Conservation (phyloP, 148 eudicot species). For the Vaccinium vitisidaea region DNA sequence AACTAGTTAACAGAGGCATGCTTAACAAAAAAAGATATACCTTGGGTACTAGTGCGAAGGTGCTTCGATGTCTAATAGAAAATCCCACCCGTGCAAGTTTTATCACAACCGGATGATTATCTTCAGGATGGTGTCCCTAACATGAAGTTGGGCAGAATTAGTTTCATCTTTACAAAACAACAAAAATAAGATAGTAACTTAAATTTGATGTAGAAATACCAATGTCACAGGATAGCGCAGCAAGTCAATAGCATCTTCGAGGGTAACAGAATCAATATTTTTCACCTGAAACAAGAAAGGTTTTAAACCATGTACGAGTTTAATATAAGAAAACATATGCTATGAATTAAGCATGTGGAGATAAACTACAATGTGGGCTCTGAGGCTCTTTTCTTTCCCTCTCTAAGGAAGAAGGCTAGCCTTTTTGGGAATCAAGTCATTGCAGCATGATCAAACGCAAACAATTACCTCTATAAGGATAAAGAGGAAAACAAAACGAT, state of each 20-base stretch:
- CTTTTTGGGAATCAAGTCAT: neutral
- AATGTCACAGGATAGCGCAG: constrained; percentile 75
- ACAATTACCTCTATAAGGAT: neutral
- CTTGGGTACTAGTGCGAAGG: constrained; percentile 71
- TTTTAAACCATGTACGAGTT: neutral
- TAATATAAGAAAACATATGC: neutral
- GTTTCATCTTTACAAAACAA: neutral
- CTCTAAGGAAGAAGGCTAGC: neutral
- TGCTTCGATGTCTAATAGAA: constrained; percentile 66
- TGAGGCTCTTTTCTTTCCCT: neutral
- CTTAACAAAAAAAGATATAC: constrained; percentile 30
- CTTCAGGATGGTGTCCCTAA: constrained; percentile 87
- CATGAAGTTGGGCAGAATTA: constrained; percentile 9
- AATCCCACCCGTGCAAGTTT: constrained; percentile 63
- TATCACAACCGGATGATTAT: constrained; percentile 56
- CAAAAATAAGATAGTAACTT: neutral
- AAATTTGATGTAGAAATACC: constrained; percentile 37
- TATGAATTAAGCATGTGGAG: neutral
- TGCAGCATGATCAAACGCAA: neutral
- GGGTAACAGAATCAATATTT: constrained; percentile 50
- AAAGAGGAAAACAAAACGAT: neutral
- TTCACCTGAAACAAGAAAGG: constrained; percentile 44
- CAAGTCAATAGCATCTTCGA: constrained; percentile 68
- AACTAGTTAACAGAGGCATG: neutral
- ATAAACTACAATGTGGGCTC: neutral